Evolutionary conservation across 1,139 yeast genomes (phyloP).

Genomic region (Debaryomyces fabryi): DNA sequence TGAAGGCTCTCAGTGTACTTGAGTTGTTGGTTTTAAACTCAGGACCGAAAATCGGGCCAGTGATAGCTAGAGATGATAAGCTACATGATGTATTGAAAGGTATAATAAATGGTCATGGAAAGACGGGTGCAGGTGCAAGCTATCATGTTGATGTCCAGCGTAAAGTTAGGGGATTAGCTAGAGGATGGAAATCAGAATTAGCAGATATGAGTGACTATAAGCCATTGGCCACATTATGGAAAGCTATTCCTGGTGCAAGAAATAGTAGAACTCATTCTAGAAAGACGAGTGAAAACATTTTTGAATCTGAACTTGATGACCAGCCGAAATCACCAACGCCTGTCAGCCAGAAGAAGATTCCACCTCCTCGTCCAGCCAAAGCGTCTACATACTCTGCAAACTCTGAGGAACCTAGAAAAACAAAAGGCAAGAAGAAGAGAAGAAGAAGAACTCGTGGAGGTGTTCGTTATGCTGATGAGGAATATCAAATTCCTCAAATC

Average conservation of each 20-base stretch:
- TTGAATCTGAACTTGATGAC: slow-evolving; percentile 19
- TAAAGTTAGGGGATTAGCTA: slow-evolving; percentile 51
- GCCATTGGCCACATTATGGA: slow-evolving; percentile 53
- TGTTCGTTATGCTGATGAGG: slow-evolving; percentile 51
- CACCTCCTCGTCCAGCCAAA: slow-evolving; percentile 36
- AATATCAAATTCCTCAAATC: slow-evolving; percentile 66
- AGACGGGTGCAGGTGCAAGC: slow-evolving; percentile 39
- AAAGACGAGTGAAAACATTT: slow-evolving; percentile 16
- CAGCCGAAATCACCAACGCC: slow-evolving; percentile 18
- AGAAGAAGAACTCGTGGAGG: slow-evolving; percentile 26
- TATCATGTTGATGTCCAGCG: slow-evolving; percentile 51
- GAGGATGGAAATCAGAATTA: slow-evolving; percentile 66
- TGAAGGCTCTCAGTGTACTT: slow-evolving; percentile 66
- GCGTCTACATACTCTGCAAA: slow-evolving; percentile 24
- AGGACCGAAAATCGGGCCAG: slow-evolving; percentile 48
- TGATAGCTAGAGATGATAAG: slow-evolving; percentile 70
- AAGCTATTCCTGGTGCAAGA: slow-evolving; percentile 29
- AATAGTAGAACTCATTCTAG: slow-evolving; percentile 12
- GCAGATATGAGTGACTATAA: slow-evolving; percentile 52
- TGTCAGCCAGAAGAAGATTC: slow-evolving; percentile 15
- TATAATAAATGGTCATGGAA: slow-evolving; percentile 41
- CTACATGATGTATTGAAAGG: slow-evolving; percentile 66
- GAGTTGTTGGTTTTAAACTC: slow-evolving; percentile 82
- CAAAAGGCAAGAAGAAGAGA: slow-evolving; percentile 15
- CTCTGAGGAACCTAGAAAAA: slow-evolving; percentile 1